Conservation (phyloP, 2,329 filamentous ascomycete genomes). For the Aureobasidium sp. region DNA sequence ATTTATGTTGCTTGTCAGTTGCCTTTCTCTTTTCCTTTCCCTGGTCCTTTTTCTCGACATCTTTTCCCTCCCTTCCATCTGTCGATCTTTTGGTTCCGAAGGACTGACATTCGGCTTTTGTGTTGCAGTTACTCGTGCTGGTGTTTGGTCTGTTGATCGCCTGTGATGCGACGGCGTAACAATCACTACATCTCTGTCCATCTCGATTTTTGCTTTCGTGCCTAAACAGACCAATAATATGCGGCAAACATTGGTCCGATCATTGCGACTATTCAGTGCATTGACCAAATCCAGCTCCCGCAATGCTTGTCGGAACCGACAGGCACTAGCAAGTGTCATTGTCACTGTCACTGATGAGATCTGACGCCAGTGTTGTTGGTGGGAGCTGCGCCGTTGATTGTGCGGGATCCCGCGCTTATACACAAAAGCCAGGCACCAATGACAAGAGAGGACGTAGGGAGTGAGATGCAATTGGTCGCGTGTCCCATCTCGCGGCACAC, state of each 20-base stretch:
- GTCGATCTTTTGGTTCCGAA: background rate
- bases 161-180: constrained; percentile 13
- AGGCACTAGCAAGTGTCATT: background rate
- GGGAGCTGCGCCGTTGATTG: background rate
- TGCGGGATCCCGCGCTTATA: background rate
- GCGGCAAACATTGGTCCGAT: background rate
- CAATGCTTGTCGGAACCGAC: background rate
- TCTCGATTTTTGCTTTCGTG: background rate
- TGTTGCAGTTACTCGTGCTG: constrained; percentile 15
- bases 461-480: background rate
- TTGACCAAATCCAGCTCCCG: background rate
- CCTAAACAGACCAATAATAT: background rate
- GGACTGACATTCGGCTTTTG: background rate
- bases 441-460: background rate
- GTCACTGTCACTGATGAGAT: background rate
- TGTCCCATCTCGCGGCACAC: background rate
- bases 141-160: constrained; percentile 20
- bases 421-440: background rate
- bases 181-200: background rate
- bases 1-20: constrained; percentile 40
- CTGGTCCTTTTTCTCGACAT: constrained; percentile 11
- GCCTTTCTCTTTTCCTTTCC: background rate
- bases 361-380: background rate
- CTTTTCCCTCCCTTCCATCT: too few species aligned
- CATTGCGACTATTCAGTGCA: background rate